These are phyloP conservation scores for Russula earlei DNA, from an alignment of 768 basidiomycete species.

Conservation along the genomic window DNA sequence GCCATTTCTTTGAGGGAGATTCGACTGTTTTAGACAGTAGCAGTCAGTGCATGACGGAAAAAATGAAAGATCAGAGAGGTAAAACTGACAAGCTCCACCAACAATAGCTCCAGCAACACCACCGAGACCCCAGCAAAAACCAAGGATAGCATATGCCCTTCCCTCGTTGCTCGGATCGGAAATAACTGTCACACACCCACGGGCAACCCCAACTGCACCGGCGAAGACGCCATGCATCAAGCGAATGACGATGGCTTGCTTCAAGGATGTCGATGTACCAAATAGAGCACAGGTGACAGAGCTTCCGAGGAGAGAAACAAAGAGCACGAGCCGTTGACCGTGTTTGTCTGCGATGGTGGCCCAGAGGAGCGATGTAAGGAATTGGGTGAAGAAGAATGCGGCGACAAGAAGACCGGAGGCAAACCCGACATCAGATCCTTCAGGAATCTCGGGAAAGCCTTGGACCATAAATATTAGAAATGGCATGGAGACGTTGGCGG, in stretches of 20 bases:
- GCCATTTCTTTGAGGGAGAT: constrained; percentile 82
- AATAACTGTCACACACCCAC: constrained; percentile 77
- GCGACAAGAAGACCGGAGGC: constrained; percentile 83
- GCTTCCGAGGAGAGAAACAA: constrained; percentile 77
- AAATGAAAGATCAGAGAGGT: not conserved
- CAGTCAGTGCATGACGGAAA: constrained; percentile 11
- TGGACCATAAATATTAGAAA: constrained; percentile 95
- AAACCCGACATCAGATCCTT: constrained; percentile 80
- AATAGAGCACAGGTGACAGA: constrained; percentile 70
- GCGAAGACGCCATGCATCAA: constrained; percentile 87
- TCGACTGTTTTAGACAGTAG: constrained; percentile 44
- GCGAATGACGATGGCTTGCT: constrained; percentile 79
- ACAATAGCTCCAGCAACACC: constrained; percentile 87
- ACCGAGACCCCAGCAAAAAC: constrained; percentile 94
- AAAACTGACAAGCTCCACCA: constrained; percentile 65
- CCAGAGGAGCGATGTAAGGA: constrained; percentile 92
- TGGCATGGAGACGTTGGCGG: constrained; percentile 86
- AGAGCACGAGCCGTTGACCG: constrained; percentile 76
- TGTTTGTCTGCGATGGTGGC: constrained; percentile 92
- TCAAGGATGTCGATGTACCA: constrained; percentile 64
- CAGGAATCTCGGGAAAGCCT: constrained; percentile 63
- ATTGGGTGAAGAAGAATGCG: constrained; percentile 90
- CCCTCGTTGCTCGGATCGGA: constrained; percentile 92
- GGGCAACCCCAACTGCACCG: constrained; percentile 90
- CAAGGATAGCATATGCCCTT: constrained; percentile 88